A percentile compares a stretch with the other conserved stretches of the same genome.
Conservation (phyloP, 208 protist species). For the Trypanosoma brucei region DNA sequence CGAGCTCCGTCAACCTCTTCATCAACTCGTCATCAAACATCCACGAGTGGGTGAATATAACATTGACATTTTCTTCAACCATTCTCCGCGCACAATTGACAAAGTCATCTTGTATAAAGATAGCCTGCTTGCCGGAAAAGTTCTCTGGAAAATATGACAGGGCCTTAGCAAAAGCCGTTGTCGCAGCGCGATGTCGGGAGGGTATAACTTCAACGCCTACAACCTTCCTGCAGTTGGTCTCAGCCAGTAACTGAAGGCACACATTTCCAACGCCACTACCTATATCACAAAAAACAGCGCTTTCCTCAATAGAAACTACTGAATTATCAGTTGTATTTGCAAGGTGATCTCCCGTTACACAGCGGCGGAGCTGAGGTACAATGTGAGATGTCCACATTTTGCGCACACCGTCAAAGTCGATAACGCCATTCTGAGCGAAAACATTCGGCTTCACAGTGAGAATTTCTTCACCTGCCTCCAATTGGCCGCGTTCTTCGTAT, state of each 20-base stretch:
- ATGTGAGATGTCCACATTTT: slow-evolving; percentile 68
- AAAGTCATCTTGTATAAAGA: slow-evolving; percentile 68
- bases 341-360: slow-evolving; percentile 2
- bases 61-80: slow-evolving; percentile 53
- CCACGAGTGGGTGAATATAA: slow-evolving; percentile 77
- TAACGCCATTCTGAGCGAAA: slow-evolving; percentile 71
- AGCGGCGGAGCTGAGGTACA: slow-evolving; percentile 34
- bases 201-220: slow-evolving; percentile 81
- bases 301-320: slow-evolving; percentile 35
- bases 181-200: slow-evolving; percentile 47
- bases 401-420: slow-evolving; percentile 69
- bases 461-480: slow-evolving; percentile 55
- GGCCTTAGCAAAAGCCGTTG: slow-evolving; percentile 39
- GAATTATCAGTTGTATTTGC: slow-evolving; percentile 24
- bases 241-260: slow-evolving; percentile 74
- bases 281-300: slow-evolving; percentile 79
- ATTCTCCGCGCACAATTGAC: slow-evolving; percentile 45
- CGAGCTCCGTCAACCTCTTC: slow-evolving; percentile 46
- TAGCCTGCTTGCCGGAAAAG: slow-evolving; percentile 52
- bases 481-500: slow-evolving; percentile 56
- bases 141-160: slow-evolving; percentile 43
- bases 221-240: slow-evolving; percentile 61
- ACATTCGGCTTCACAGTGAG: slow-evolving; percentile 71
- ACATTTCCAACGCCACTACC: slow-evolving; percentile 82
- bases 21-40: slow-evolving; percentile 85